Base-by-base conservation (phyloP, 1,139 yeast genomes). In the Protomyces inouyei region DNA sequence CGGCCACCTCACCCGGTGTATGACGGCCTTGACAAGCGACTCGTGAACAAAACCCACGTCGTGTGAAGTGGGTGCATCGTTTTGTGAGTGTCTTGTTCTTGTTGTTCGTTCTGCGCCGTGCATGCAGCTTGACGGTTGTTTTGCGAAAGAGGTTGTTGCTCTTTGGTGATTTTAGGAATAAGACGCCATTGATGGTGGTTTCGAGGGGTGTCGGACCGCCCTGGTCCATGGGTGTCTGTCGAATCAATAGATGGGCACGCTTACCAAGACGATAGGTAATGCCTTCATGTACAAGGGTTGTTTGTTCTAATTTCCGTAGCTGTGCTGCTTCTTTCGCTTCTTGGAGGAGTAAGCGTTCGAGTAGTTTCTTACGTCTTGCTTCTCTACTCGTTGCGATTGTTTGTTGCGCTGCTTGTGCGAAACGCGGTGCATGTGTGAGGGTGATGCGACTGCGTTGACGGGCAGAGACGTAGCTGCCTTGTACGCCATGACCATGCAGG, bases 11-110 rank as follows among this genome's bases (percentile, higher is more conserved):
- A 12, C 76, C 69, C 46, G 76, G 73, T 65, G 82, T 81, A 72
- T 87, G 95, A n/a, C 72, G 72, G 70, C 80, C 85, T 40, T 76
- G 78, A 73, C 95, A 87, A 1, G 73, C 69, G 40, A 77, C 72
- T 55, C 46, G 43, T 35, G 51, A 59, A 43, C 21, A 57, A 28
- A 21, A 54, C 52, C 78, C 78, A 56, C 77, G 74, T 67, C 71
- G 67, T 38, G 77, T 75, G 61, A 71, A 76, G 54, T 70, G 69
- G 10, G 72, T 69, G 68, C 78, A 76, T 3, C 54, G 67, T 69
- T 25, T 55, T 51, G 37, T 67, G 57, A 61, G 60, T 56, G 28
- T 37, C 55, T 46, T 52, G n/a, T 38, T 37, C 55, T 46, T 52
- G n/a, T 38, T 38, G 21, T 43, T n/a, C 36, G 21, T 57, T 46